These are phyloP conservation scores for Talaromyces sp. DNA, from an alignment of 2,329 filamentous ascomycete species.

Conservation along the genomic window DNA sequence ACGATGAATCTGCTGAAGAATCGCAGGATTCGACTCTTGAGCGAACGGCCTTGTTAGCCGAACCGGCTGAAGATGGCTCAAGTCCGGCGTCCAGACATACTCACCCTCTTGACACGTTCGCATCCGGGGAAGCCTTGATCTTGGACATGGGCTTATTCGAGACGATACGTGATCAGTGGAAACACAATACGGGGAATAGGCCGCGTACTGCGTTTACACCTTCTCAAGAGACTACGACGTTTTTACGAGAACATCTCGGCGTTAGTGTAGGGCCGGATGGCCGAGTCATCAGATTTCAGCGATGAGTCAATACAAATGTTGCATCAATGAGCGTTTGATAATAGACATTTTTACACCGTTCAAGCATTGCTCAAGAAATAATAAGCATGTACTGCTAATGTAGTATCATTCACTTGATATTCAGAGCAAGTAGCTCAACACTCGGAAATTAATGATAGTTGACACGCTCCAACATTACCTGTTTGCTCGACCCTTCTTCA, in stretches of 20 bases:
- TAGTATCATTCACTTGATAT: neutral
- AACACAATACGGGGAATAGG: slow-evolving; percentile 28
- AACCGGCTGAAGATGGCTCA: slow-evolving; percentile 31
- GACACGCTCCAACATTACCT: neutral
- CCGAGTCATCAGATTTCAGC: slow-evolving; percentile 33
- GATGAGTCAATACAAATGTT: slow-evolving; percentile 21
- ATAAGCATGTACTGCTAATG: neutral
- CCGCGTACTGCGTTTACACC: slow-evolving; percentile 30
- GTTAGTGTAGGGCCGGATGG: slow-evolving; percentile 38
- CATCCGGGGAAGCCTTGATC: slow-evolving; percentile 39
- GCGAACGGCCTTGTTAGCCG: slow-evolving; percentile 35
- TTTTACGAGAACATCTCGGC: slow-evolving; percentile 40
- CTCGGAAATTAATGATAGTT: neutral
- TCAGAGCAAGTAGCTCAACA: neutral
- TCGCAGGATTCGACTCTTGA: slow-evolving; percentile 24
- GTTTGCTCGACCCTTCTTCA: neutral
- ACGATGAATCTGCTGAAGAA: slow-evolving; percentile 4
- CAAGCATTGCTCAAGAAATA: neutral
- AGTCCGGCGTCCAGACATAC: slow-evolving; percentile 24
- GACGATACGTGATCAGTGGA: slow-evolving; percentile 43
- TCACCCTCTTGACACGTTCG: slow-evolving; percentile 41
- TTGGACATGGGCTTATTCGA: slow-evolving; percentile 38
- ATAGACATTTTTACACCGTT: neutral
- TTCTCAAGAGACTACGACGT: slow-evolving; percentile 37
- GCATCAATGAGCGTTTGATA: neutral